Evolutionary conservation across 495 filamentous ascomycete species (phyloP).

Genomic region (Parachaetomium inaequale): DNA sequence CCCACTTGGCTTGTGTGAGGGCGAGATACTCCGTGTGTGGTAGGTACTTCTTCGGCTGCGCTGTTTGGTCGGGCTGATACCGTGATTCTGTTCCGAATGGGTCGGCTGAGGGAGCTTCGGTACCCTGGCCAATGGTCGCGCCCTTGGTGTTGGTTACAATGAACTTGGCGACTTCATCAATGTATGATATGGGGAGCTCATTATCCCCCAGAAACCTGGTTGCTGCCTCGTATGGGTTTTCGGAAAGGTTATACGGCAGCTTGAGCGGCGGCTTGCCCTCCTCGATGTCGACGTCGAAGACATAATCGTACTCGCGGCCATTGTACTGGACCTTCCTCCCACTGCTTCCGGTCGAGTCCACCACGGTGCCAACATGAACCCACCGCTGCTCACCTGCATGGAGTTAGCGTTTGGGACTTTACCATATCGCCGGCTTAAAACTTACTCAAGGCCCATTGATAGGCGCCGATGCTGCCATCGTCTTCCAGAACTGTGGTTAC

Average conservation of each 20-base stretch:
- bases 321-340: constrained; percentile 66
- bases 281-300: constrained; percentile 97
- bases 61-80: constrained; percentile 68
- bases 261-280: constrained; percentile 93
- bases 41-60: constrained; percentile 57
- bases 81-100: constrained; percentile 73
- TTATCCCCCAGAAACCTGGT: constrained; percentile 90
- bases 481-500: constrained; percentile 82
- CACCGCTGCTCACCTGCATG: constrained; percentile 52
- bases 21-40: constrained; percentile 84
- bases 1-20: constrained; percentile 50
- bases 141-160: constrained; percentile 87
- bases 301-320: constrained; percentile 92
- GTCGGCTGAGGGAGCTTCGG: constrained; percentile 51
- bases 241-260: constrained; percentile 84
- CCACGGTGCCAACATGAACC: constrained; percentile 88
- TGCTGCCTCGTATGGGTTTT: constrained; percentile 91
- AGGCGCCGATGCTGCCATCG: constrained; percentile 73
- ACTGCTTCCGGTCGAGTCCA: constrained; percentile 80
- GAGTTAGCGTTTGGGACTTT: constrained; percentile 11
- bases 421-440: not conserved
- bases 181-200: constrained; percentile 81
- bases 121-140: constrained; percentile 63
- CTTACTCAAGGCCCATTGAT: constrained; percentile 67
- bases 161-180: constrained; percentile 93